Conservation (phyloP, 225 moss, liverwort and hornwort genomes). For the Climacium dendroides region DNA sequence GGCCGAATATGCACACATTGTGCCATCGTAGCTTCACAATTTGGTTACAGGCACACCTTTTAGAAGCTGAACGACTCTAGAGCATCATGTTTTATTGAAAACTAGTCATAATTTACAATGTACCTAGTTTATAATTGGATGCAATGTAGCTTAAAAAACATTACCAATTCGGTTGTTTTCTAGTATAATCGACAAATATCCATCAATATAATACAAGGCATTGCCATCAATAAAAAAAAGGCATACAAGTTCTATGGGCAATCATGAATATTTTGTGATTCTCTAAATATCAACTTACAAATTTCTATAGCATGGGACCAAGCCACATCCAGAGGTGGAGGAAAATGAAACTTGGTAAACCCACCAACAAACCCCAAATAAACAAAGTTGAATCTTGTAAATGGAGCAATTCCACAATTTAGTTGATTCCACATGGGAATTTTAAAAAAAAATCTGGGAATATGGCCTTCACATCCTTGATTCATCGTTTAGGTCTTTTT, state of each 20-base stretch:
- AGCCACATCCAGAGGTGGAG: not conserved
- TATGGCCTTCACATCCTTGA: not conserved
- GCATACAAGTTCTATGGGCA: not conserved
- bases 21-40: no score
- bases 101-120: not conserved
- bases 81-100: not conserved
- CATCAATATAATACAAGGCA: not conserved
- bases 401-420: not conserved
- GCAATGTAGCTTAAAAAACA: not conserved
- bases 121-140: not conserved
- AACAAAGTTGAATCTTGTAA: not conserved
- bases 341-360: not conserved
- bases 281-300: not conserved
- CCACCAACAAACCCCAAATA: not conserved
- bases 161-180: not conserved
- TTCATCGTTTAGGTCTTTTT: conserved; percentile 2
- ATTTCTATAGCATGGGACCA: not conserved
- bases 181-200: not conserved
- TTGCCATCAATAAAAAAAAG: not conserved
- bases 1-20: no score
- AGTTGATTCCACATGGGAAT: not conserved
- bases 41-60: no score
- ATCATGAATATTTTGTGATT: no score
- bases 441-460: not conserved
- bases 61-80: not conserved